Evolutionary conservation across 139 green algal genomes (phyloP).

Genomic region (Auxenochlorella protothecoides): DNA sequence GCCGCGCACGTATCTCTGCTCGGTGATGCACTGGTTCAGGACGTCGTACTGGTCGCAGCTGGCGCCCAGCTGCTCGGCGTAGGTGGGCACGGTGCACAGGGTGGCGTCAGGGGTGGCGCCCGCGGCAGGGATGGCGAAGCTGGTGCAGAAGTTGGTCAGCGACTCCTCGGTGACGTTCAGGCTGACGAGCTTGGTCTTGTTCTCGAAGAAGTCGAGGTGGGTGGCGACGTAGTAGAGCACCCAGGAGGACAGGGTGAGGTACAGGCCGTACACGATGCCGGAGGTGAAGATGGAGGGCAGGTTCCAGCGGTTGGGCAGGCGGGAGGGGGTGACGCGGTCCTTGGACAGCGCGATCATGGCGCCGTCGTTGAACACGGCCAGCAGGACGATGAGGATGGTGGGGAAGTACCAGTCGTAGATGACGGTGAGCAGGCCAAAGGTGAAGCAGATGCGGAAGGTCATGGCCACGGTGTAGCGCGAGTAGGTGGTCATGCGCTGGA

Average conservation of each 20-base stretch:
- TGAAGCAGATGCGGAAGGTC: slow-evolving; percentile 82
- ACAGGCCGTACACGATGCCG: slow-evolving; percentile 69
- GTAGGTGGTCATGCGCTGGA: slow-evolving; percentile 85
- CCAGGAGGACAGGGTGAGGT: slow-evolving; percentile 65
- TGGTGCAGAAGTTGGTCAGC: slow-evolving; percentile 31
- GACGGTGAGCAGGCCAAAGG: slow-evolving; percentile 70
- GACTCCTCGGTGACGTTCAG: slow-evolving; percentile 32
- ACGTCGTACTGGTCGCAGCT: slow-evolving; percentile 4
- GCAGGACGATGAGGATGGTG: slow-evolving; percentile 73
- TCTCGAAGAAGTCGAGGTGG: slow-evolving; percentile 55
- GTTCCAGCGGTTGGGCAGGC: slow-evolving; percentile 62
- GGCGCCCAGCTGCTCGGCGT: neutral
- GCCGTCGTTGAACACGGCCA: slow-evolving; percentile 83
- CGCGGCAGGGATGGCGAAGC: neutral
- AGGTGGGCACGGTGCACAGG: neutral
- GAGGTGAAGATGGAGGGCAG: slow-evolving; percentile 65
- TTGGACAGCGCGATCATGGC: slow-evolving; percentile 82
- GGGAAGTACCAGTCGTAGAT: slow-evolving; percentile 72
- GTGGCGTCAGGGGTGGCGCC: neutral
- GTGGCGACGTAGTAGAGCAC: slow-evolving; percentile 46
- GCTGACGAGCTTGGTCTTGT: slow-evolving; percentile 36
- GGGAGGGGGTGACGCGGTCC: slow-evolving; percentile 48
- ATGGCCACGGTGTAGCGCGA: slow-evolving; percentile 56
- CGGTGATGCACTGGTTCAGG: slow-evolving; percentile 53
- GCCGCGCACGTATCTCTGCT: slow-evolving; percentile 62